Conservation (phyloP, 1,139 yeast genomes). For the Saccharomycopsis crataegensis region DNA sequence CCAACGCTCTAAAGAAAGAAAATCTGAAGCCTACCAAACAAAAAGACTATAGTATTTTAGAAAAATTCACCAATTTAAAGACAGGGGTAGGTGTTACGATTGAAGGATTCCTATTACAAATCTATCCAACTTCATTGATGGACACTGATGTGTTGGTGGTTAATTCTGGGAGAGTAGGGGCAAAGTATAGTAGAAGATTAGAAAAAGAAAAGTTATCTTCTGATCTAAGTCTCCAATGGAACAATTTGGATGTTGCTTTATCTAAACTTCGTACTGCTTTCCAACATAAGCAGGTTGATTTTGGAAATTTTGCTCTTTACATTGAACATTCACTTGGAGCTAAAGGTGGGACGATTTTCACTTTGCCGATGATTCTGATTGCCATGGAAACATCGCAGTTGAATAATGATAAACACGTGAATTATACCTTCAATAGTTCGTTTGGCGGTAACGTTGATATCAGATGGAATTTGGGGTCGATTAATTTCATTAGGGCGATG, state of each 20-base stretch:
- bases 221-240: conserved; percentile 40
- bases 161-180: conserved; percentile 50
- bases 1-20: conserved; percentile 9
- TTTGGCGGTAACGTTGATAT: conserved; percentile 90
- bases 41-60: conserved; percentile 29
- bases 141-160: conserved; percentile 69
- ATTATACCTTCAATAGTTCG: conserved; percentile 58
- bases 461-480: conserved; percentile 88
- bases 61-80: conserved; percentile 32
- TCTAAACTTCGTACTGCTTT: conserved; percentile 43
- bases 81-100: conserved; percentile 59
- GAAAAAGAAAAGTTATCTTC: conserved; percentile 22
- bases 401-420: conserved; percentile 41
- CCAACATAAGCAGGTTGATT: conserved; percentile 40
- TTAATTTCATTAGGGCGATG: conserved; percentile 89
- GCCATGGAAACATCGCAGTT: conserved; percentile 71
- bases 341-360: conserved; percentile 71
- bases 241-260: conserved; percentile 58
- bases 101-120: conserved; percentile 48
- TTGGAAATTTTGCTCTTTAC: conserved; percentile 47
- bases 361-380: conserved; percentile 68
- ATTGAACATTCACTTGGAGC: conserved; percentile 50
- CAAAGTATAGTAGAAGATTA: conserved; percentile 35
- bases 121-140: conserved; percentile 70
- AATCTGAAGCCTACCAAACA: conserved; percentile 21